Base-by-base conservation (phyloP, 2,329 filamentous ascomycete species). In the Acephala macrosclerotiorum region DNA sequence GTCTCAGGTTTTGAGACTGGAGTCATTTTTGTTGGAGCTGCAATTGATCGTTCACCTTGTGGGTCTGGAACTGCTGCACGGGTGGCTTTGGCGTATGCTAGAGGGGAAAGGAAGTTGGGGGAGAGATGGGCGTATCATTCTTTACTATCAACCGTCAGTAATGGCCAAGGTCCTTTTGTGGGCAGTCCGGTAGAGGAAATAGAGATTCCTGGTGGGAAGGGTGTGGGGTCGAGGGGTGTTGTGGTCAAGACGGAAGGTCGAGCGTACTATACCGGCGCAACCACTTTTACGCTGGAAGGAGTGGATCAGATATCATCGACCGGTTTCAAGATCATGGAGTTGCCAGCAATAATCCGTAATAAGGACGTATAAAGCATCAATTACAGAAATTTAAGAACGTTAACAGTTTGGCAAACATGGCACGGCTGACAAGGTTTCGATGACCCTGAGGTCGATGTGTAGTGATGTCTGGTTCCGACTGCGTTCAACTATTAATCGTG, bases 61-160 rank as follows among this genome's bases (percentile, higher is more conserved):
- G 45, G 45, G 6, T 49, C 45, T 22, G 45, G 45, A 4, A 49
- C 45, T 12, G 45, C 8, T 22, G 45, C 45, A 49, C 45, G 45
- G 14, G 18, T 49, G 4, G 45, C 45, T 16, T 49, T 49, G 45
- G 45, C 45, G 4, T 49, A 22, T 18, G 45, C 45, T 22, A 49
- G 18, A 49, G 45, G 45, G 5, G 8, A 49, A 22, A 12, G 45
- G 22, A 49, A 49, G 18, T 6, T 49, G 18, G 45, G 20, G 2
- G 45, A 49, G 45, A 49, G 18, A 22, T 49, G 45, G 45, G 45
- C 45, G 22, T 49, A 49, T 12, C 45, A 49, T 18, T 49, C 45
- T 22, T 6, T 49, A 18, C 45, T 49, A 8, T 22, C 45, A 2
- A 2, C 22, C 7, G 20, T 18, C 6, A 49, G 45, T 49, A 18